Conservation (phyloP, 2,329 filamentous ascomycete species). For the Davidsoniella australis region DNA sequence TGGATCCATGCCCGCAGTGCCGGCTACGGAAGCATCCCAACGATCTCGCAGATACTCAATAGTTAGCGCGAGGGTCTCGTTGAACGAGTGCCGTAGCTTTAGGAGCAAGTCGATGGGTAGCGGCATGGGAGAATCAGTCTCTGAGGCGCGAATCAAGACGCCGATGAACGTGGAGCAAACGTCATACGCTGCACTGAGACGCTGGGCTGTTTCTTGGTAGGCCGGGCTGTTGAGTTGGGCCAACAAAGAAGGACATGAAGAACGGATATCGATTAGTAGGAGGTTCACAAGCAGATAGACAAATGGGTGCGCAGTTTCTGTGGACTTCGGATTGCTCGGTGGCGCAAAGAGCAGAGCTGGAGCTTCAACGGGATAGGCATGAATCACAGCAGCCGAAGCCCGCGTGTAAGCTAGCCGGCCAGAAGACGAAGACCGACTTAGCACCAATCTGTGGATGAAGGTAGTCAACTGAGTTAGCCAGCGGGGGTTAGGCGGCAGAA, state of each 20-base stretch:
- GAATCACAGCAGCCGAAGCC: constrained; percentile 38
- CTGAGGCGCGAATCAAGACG: constrained; percentile 37
- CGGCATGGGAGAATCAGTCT: constrained; percentile 19
- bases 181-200: constrained; percentile 45
- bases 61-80: constrained; percentile 44
- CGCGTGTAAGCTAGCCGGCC: constrained; percentile 43
- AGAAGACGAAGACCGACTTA: constrained; percentile 34
- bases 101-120: constrained; percentile 30
- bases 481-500: constrained; percentile 29
- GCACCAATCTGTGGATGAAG: constrained; percentile 36
- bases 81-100: constrained; percentile 40
- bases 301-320: constrained; percentile 32
- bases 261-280: constrained; percentile 47
- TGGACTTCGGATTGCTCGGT: constrained; percentile 15
- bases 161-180: constrained; percentile 43
- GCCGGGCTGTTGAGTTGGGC: constrained; percentile 36
- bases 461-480: constrained; percentile 34
- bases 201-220: constrained; percentile 33
- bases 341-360: constrained; percentile 36
- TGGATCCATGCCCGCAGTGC: constrained; percentile 42
- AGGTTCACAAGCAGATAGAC: constrained; percentile 45
- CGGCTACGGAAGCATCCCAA: constrained; percentile 51
- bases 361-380: constrained; percentile 31
- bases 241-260: constrained; percentile 43
- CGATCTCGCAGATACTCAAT: constrained; percentile 51